These are phyloP conservation scores for Polymyxa betae DNA, from an alignment of 208 protist genomes.

Conservation along the genomic window DNA sequence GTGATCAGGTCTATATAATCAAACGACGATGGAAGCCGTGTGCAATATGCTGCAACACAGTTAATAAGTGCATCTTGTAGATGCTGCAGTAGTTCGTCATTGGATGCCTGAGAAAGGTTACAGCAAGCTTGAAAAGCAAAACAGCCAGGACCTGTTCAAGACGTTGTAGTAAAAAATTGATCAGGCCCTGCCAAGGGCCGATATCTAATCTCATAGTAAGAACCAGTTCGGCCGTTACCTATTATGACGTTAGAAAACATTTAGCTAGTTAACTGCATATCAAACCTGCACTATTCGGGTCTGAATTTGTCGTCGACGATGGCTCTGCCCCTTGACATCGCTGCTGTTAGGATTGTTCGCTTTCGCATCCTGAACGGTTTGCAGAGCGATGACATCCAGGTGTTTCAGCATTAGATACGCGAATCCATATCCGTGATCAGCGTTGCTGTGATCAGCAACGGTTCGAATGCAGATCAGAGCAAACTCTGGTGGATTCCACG, in stretches of 20 bases:
- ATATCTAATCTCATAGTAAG: conserved; percentile 43
- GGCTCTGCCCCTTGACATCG: background rate
- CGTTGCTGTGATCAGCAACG: conserved; percentile 33
- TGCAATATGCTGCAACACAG: conserved; percentile 46
- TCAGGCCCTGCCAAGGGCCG: conserved; percentile 44
- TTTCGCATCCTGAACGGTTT: background rate
- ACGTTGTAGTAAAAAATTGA: conserved; percentile 51
- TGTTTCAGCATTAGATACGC: conserved; percentile 51
- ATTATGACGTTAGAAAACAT: background rate
- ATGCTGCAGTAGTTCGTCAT: conserved; percentile 8
- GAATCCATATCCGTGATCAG: conserved; percentile 41
- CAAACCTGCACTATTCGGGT: background rate
- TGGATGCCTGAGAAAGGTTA: background rate
- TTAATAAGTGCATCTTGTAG: conserved; percentile 45
- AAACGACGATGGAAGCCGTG: conserved; percentile 31
- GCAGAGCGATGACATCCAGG: background rate
- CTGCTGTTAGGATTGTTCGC: background rate
- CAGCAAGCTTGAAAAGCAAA: background rate
- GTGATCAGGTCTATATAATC: conserved; percentile 38
- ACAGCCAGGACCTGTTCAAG: conserved; percentile 15
- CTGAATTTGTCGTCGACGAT: conserved; percentile 26
- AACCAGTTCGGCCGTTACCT: conserved; percentile 32
- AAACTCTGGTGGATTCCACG: conserved; percentile 37
- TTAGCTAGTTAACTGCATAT: background rate
- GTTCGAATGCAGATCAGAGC: background rate